Base-by-base conservation (phyloP, 1,139 yeast species). In the Candida albicans region DNA sequence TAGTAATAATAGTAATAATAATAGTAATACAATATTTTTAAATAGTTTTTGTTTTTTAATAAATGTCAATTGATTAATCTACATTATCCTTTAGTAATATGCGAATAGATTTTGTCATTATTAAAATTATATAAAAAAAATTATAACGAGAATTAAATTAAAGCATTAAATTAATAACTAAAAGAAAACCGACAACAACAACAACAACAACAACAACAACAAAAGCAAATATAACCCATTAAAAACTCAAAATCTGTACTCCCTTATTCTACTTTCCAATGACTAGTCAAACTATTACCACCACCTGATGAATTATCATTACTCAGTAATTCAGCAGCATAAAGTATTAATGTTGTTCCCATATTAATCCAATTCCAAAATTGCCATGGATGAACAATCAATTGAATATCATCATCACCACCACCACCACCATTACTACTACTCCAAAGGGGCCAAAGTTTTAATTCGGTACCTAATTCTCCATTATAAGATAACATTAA, bases 291-390 rank as follows among this genome's bases (percentile, higher is more conserved):
- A 35, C 70, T 61, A 31, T 42, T 49, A 40, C 62, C 60, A 33
- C 67, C 63, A 29, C 65, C 65, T 1, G 69, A 59, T 35, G 61
- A 57, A 41, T 57, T 59, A 36, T 65, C 64, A 46, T 68, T 67
- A 15, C 75, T 73, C 57, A 81, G 68, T 42, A 91, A 70, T 65
- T 91, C 98, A 44, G 87, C 73, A 33, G 86, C 82, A 64, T 93
- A 93, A 39, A 93, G 69, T n/a, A 81, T 67, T 46, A 93, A 69
- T 10, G 96, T 87, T 43, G 85, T 79, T 52, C 83, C 83, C 75
- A 91, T 87, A 59, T 91, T 91, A 46, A 87, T 77, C 98, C 98
- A 91, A 55, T 91, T 89, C 98, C 99, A 91, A 62, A 91, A 87
- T 57, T 88, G 89, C 88, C 96, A 87, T 48, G 95, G 82, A 61